A percentile compares a stretch with the other conserved stretches of the same genome.
Evolutionary conservation across 176 grass and related monocot genomes (phyloP).

Genomic region (Oryza punctata): DNA sequence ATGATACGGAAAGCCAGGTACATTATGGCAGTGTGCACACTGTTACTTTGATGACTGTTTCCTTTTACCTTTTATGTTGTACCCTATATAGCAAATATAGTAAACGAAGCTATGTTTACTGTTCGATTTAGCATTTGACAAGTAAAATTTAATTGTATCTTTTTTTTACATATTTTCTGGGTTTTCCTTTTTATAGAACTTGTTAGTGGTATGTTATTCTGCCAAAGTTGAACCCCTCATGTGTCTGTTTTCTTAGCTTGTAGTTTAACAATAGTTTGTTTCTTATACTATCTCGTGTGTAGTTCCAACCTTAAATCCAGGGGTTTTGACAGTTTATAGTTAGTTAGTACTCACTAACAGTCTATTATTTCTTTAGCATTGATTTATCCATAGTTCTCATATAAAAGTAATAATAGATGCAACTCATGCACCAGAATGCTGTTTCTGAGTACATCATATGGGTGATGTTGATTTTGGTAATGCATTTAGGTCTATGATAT

Average conservation of each 20-base stretch:
- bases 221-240: background rate
- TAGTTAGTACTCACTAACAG: background rate
- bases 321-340: background rate
- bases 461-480: background rate
- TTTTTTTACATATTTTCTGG: background rate
- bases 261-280: background rate
- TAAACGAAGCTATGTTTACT: background rate
- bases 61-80: background rate
- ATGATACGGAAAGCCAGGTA: conserved; percentile 89
- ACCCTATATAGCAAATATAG: background rate
- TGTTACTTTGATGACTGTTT: background rate
- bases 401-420: background rate
- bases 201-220: background rate
- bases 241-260: background rate
- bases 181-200: background rate
- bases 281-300: background rate
- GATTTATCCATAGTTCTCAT: conserved; percentile 10
- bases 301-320: background rate
- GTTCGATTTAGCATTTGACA: conserved; percentile 22
- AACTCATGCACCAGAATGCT: background rate
- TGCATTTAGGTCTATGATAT: background rate
- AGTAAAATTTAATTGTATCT: background rate
- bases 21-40: background rate
- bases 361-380: background rate
- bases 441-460: background rate